Base-by-base conservation (phyloP, 495 filamentous ascomycete genomes). In the Trichoderma asperelloides region DNA sequence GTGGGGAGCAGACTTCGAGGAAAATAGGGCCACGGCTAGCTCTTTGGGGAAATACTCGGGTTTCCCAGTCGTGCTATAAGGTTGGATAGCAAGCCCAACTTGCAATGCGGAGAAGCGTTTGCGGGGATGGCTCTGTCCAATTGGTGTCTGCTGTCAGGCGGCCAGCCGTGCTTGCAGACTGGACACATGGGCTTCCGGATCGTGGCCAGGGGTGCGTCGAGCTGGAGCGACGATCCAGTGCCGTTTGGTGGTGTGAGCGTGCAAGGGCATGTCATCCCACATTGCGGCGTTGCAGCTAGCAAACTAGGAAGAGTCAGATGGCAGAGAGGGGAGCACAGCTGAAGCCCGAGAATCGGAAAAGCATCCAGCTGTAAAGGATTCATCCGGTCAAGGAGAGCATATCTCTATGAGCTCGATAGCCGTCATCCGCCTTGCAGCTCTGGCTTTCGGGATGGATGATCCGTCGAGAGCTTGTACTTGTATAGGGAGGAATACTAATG, bases 21-120 rank as follows among this genome's bases (percentile, higher is more conserved):
- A 60, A 28, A 60, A 28, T 25, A 60, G 55, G 25, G 16, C 55
- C 3, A 1, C 23, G 23, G 12, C 55, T 55, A 55, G n/a, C 49
- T 60, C 2, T 18, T 30, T 60, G 55, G 55, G 55, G 55, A 28
- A 60, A 60, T 60, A 60, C 55, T 60, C 55, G 55, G 55, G 55
- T 9, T 28, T 28, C 23, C 23, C 9, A 11, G 4, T 6, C 21
- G 6, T 18, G 12, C 9, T 15, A 27, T 18, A 11, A 3, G 3
- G 1, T n/a, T 27, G 23, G 12, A 0, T 0, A 60, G 16, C 8
- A 23, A 55, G n/a, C 49, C 55, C 13, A 47, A 60, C 13, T 60
- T 5, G 55, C 25, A 18, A 25, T 60, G 55, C 55, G 55, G 55
- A 60, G 55, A 60, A 60, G 23, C 13, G 2, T 28, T 30, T 28